These are phyloP conservation scores for Monosporozyma servazzii DNA, from an alignment of 805 yeast genomes.

Conservation along the genomic window DNA sequence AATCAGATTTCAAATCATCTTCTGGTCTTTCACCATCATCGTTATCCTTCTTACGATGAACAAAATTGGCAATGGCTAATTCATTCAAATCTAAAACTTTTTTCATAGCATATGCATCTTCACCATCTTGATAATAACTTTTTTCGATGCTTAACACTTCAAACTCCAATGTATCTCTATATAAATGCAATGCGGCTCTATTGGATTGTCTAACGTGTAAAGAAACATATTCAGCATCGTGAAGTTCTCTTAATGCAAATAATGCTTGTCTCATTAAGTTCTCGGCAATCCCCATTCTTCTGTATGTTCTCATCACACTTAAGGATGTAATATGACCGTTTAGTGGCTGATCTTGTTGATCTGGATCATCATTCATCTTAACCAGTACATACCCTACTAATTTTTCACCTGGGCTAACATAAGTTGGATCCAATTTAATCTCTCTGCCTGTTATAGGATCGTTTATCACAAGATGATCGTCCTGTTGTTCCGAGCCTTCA, in stretches of 20 bases:
- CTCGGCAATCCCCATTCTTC: constrained; percentile 92
- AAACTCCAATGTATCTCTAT: constrained; percentile 75
- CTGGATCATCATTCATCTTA: constrained; percentile 93
- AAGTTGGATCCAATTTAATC: constrained; percentile 52
- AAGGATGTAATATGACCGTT: constrained; percentile 93
- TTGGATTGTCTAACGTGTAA: constrained; percentile 91
- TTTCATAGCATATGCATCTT: constrained; percentile 94
- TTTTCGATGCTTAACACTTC: constrained; percentile 75
- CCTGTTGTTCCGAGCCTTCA: constrained; percentile 10
- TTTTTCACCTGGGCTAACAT: constrained; percentile 58
- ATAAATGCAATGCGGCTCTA: constrained; percentile 86
- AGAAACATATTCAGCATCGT: constrained; percentile 74
- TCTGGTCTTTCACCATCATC: constrained; percentile 28
- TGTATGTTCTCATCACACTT: constrained; percentile 89
- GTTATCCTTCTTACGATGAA: constrained; percentile 23
- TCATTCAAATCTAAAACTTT: constrained; percentile 55
- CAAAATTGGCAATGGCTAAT: constrained; percentile 48
- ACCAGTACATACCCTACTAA: constrained; percentile 94
- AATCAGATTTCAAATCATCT: constrained; percentile 49
- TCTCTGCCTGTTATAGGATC: constrained; percentile 14
- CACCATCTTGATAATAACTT: constrained; percentile 93
- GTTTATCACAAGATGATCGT: constrained; percentile 14
- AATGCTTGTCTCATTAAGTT: constrained; percentile 79
- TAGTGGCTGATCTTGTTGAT: constrained; percentile 58
- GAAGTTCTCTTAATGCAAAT: constrained; percentile 71